phyloP scores from a whole-genome alignment of 352 stramenopile species.

The Pythium guiyangense region DNA sequence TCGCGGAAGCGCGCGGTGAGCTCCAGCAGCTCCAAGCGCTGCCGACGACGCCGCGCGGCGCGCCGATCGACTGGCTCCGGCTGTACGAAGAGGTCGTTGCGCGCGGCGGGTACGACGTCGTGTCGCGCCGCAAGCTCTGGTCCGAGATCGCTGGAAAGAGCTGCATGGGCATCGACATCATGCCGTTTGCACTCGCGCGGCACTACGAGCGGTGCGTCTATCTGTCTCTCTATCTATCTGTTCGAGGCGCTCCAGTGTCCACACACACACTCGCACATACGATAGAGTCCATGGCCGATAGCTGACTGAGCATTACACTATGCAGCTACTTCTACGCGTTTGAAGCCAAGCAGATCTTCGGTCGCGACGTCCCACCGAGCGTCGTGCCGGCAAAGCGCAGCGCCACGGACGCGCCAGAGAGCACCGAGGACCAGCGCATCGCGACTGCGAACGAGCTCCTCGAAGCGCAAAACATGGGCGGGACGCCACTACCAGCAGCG shows the following conservation, averaged over 20 bases:
- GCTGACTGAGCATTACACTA: too few relatives aligned
- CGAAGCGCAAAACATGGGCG: conserved; percentile 54
- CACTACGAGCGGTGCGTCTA: conserved; percentile 45
- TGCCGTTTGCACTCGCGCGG: conserved; percentile 55
- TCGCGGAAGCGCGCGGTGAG: conserved; percentile 45
- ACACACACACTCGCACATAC: too few relatives aligned
- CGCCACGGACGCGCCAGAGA: not conserved
- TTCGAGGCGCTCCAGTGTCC: not conserved
- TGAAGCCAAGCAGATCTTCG: conserved; percentile 77
- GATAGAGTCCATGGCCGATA: too few relatives aligned
- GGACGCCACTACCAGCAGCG: conserved; percentile 52
- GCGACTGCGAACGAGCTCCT: conserved; percentile 61
- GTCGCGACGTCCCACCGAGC: conserved; percentile 34
- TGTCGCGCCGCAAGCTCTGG: conserved; percentile 57
- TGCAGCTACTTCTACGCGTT: conserved; percentile 46
- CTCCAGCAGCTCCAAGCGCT: conserved; percentile 37
- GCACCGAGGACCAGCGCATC: conserved; percentile 26
- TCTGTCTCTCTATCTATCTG: not conserved
- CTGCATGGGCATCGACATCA: conserved; percentile 53
- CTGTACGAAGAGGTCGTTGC: conserved; percentile 80
- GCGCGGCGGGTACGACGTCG: conserved; percentile 47
- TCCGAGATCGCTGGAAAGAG: conserved; percentile 34
- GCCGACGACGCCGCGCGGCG: conserved; percentile 45
- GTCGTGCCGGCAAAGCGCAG: conserved; percentile 15
- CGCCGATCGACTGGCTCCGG: conserved; percentile 64